Percentiles rank a stretch among this genome's conserved stretches.
These are phyloP conservation scores for Starmerella tilneyi DNA, from an alignment of 805 yeast species.

Conservation along the genomic window DNA sequence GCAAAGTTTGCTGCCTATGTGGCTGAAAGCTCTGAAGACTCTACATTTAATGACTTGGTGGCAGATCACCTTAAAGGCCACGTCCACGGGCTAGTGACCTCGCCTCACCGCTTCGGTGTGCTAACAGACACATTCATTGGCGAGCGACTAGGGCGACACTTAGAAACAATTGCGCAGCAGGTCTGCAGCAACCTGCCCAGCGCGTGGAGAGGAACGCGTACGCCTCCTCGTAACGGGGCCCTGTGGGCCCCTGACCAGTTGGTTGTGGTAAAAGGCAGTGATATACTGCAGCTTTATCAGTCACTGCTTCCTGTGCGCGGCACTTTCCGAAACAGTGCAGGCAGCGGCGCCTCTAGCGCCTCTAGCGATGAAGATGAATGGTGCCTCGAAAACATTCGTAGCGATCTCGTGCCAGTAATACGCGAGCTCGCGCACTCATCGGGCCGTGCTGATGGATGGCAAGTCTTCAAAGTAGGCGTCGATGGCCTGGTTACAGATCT, in stretches of 20 bases:
- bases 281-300: conserved; percentile 27
- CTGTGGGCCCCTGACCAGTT: conserved; percentile 23
- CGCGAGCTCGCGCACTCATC: conserved; percentile 22
- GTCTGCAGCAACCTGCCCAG: not conserved
- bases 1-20: not conserved
- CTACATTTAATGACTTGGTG: not conserved
- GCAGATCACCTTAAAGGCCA: not conserved
- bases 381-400: conserved; percentile 29
- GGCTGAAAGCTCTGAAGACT: not conserved
- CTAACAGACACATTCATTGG: conserved; percentile 9
- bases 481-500: conserved; percentile 28
- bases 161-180: conserved; percentile 1
- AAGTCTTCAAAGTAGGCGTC: conserved; percentile 28
- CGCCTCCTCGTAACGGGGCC: not conserved
- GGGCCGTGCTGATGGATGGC: conserved; percentile 28
- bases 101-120: conserved; percentile 14
- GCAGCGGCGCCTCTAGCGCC: not conserved
- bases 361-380: conserved; percentile 26
- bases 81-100: not conserved
- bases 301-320: conserved; percentile 17
- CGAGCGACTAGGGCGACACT: not conserved
- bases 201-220: not conserved
- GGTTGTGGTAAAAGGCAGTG: conserved; percentile 29
- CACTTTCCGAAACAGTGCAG: not conserved
- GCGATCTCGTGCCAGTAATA: conserved; percentile 31